Evolutionary conservation across 345 rosid genomes (phyloP).

Genomic region (Camelina neglecta): DNA sequence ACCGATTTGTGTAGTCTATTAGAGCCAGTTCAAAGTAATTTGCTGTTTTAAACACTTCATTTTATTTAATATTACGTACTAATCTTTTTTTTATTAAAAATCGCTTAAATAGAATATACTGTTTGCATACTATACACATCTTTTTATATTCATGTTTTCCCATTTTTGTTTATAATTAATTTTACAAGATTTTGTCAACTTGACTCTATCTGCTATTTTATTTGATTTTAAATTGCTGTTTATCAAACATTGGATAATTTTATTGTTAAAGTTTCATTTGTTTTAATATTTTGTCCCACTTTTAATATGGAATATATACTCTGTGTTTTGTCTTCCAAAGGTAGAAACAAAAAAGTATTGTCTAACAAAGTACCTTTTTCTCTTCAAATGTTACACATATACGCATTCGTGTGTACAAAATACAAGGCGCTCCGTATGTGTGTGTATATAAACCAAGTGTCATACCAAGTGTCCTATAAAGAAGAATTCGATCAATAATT

Average conservation of each 20-base stretch:
- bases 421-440: slow-evolving; percentile 11
- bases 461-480: slow-evolving; percentile 17
- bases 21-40: background rate
- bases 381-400: slow-evolving; percentile 15
- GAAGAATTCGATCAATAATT: background rate
- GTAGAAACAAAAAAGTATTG: background rate
- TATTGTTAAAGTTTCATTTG: background rate
- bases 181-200: background rate
- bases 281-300: background rate
- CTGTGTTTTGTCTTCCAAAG: slow-evolving; percentile 18
- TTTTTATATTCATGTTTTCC: too few relatives aligned
- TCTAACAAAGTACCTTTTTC: slow-evolving; percentile 20
- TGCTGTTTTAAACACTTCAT: too few relatives aligned
- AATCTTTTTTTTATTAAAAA: too few relatives aligned
- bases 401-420: background rate
- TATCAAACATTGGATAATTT: background rate
- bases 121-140: too few relatives aligned
- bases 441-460: slow-evolving; percentile 11
- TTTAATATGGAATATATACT: background rate
- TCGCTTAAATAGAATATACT: too few relatives aligned
- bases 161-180: background rate
- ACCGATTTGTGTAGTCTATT: slow-evolving; percentile 11
- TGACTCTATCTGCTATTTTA: background rate
- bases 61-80: too few relatives aligned
- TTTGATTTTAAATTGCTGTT: too few relatives aligned